Evolutionary conservation across 495 filamentous ascomycete species (phyloP).

Genomic region (Penicillium egyptiacum): DNA sequence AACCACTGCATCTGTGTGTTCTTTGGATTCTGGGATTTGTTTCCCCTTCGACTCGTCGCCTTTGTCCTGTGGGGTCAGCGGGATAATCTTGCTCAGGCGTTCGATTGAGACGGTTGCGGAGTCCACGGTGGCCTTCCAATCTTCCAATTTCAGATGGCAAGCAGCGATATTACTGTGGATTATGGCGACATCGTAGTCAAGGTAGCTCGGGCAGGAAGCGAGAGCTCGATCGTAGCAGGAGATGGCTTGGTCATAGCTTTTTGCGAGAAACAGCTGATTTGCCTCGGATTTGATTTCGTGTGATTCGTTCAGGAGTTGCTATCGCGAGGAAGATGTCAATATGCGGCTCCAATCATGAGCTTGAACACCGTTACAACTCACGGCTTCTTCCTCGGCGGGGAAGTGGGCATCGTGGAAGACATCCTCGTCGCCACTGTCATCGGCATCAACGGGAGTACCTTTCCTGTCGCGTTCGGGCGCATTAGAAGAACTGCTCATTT

Average conservation of each 20-base stretch:
- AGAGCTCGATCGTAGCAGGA: constrained; percentile 85
- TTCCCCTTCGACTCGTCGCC: constrained; percentile 25
- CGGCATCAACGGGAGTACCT: constrained; percentile 17
- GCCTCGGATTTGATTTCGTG: constrained; percentile 73
- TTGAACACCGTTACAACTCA: constrained; percentile 38
- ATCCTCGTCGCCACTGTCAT: constrained; percentile 44
- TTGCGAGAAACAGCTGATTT: constrained; percentile 71
- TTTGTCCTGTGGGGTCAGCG: constrained; percentile 28
- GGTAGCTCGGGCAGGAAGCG: constrained; percentile 77
- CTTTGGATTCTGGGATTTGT: constrained; percentile 14
- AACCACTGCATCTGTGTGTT: constrained; percentile 39
- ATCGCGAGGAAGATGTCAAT: constrained; percentile 9
- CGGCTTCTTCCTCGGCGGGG: constrained; percentile 75
- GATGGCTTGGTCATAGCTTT: constrained; percentile 80
- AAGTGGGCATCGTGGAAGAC: constrained; percentile 56
- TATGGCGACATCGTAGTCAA: constrained; percentile 87
- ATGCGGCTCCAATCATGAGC: background rate
- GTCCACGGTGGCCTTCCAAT: constrained; percentile 82
- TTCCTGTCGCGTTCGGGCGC: constrained; percentile 15
- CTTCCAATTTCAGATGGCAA: constrained; percentile 82
- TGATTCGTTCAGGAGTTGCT: constrained; percentile 71
- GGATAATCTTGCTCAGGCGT: constrained; percentile 61
- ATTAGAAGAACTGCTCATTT: constrained; percentile 16
- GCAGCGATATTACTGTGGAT: constrained; percentile 85
- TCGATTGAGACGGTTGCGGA: constrained; percentile 73